Conservation (phyloP, 306 rosid species). For the Cucurbita ficifolia region DNA sequence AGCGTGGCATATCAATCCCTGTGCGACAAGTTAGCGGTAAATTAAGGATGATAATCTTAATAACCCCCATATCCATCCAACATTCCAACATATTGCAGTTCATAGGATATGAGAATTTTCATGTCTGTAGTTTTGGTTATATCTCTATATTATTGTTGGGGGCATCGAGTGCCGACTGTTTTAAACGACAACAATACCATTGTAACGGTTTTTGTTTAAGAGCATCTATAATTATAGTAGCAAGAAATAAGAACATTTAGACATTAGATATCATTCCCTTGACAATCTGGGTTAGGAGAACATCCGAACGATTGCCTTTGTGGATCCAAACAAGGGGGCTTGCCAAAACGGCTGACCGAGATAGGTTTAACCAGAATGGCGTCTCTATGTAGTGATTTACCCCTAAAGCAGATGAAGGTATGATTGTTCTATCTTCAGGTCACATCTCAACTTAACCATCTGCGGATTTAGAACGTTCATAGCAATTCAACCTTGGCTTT, state of each 20-base stretch:
- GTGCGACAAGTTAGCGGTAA: slow-evolving; percentile 42
- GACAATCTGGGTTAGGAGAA: too few species aligned
- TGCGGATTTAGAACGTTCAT: too few species aligned
- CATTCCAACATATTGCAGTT: background rate
- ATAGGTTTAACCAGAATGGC: background rate
- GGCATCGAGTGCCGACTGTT: background rate
- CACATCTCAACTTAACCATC: too few species aligned
- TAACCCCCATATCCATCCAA: background rate
- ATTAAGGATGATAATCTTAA: slow-evolving; percentile 11
- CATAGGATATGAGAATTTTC: background rate
- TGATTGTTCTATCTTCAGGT: too few species aligned
- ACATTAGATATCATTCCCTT: background rate
- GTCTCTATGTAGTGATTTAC: too few species aligned
- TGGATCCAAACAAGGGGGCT: background rate
- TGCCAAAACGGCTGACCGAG: background rate
- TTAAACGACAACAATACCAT: background rate
- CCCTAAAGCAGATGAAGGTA: too few species aligned
- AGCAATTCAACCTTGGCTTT: too few species aligned
- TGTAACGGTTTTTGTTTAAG: background rate
- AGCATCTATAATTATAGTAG: background rate
- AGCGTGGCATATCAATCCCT: slow-evolving; percentile 65
- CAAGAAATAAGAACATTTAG: background rate
- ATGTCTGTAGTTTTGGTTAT: background rate
- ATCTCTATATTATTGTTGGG: background rate
- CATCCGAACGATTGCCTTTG: too few species aligned